A percentile compares a stretch with the other conserved stretches of the same genome.
Evolutionary conservation across 1,284 basidiomycete genomes (phyloP).

Genomic region (Puccinia hordei): DNA sequence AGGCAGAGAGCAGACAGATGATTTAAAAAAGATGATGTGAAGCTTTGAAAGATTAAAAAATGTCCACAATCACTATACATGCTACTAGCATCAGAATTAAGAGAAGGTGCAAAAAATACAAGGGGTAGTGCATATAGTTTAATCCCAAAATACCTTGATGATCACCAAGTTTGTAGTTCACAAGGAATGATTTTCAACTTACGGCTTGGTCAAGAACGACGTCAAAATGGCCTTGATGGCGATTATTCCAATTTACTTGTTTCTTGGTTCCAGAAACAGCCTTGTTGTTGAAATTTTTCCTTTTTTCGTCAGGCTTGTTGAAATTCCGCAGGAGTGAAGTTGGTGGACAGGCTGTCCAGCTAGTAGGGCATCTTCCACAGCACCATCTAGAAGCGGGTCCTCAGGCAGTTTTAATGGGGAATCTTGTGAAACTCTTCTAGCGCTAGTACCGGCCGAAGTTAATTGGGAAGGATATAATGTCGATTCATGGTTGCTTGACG

Average conservation of each 20-base stretch:
- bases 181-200: too few species aligned
- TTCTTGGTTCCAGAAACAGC: constrained; percentile 3
- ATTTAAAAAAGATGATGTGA: too few species aligned
- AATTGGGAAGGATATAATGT: neutral
- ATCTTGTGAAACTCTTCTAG: neutral
- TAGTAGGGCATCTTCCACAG: constrained; percentile 36
- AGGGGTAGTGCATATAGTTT: too few species aligned
- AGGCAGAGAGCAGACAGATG: too few species aligned
- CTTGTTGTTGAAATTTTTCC: constrained; percentile 3
- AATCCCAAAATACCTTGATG: too few species aligned
- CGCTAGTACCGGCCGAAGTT: neutral
- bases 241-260: neutral
- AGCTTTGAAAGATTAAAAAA: too few species aligned
- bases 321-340: neutral
- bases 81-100: too few species aligned
- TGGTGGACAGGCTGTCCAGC: constrained; percentile 30
- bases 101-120: too few species aligned
- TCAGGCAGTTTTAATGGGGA: constrained; percentile 18
- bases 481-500: neutral
- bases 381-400: constrained; percentile 40
- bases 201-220: neutral
- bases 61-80: too few species aligned
- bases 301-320: neutral
- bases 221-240: neutral
- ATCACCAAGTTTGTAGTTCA: too few species aligned